phyloP scores from a whole-genome alignment of 75 land plant species.

The Azolla pinnata region DNA sequence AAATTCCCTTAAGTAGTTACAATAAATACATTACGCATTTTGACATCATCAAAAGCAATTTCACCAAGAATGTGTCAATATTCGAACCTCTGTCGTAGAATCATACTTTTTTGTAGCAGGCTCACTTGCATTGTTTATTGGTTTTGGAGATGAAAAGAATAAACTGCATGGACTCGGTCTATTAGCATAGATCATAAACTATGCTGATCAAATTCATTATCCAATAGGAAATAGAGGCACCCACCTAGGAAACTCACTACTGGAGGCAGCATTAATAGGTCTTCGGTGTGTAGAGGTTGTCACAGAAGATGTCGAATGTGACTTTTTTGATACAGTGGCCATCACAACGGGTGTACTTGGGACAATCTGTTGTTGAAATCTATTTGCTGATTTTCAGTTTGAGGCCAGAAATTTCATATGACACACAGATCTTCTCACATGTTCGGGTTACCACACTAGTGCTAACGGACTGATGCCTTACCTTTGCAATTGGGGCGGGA shows the following conservation, averaged over 20 bases:
- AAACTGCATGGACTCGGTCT: conserved; percentile 47
- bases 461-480: conserved; percentile 16
- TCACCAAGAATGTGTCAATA: conserved; percentile 6
- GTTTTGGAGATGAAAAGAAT: conserved; percentile 40
- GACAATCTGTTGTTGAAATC: neutral
- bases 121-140: conserved; percentile 18
- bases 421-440: no score
- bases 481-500: no score
- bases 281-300: neutral
- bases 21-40: no score
- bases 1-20: conserved; percentile 74
- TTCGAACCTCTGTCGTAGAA: conserved; percentile 63
- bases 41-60: neutral
- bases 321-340: conserved; percentile 9
- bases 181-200: no score
- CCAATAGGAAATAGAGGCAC: no score
- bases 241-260: conserved; percentile 16
- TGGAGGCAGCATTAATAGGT: no score
- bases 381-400: neutral
- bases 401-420: neutral
- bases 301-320: conserved; percentile 1
- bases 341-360: conserved; percentile 7
- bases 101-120: conserved; percentile 44
- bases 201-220: no score
- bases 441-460: no score